A percentile compares a stretch with the other conserved stretches of the same genome.
Conservation (phyloP, 2,329 filamentous ascomycete genomes). For the Botryotinia globosa region DNA sequence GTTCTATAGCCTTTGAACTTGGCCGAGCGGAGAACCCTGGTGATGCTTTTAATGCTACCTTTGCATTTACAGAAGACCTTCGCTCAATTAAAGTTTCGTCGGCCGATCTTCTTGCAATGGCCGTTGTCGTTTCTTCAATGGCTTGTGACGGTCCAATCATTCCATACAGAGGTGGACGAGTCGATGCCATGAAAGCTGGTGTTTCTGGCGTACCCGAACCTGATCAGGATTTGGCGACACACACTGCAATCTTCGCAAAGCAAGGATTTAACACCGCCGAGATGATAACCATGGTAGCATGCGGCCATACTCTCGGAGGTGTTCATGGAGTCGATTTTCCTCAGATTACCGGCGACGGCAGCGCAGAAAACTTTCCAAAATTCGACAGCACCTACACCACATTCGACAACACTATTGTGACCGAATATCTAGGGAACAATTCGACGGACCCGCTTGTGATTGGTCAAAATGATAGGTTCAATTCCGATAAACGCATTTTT, state of each 20-base stretch:
- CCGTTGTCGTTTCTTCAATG: not conserved
- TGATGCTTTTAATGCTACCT: constrained; percentile 38
- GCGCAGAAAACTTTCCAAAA: not conserved
- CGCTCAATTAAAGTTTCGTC: constrained; percentile 14
- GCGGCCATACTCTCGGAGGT: constrained; percentile 28
- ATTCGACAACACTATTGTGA: not conserved
- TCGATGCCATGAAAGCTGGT: constrained; percentile 29
- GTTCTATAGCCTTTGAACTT: constrained; percentile 29
- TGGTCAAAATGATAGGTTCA: constrained; percentile 47
- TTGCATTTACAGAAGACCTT: not conserved
- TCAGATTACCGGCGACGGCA: not conserved
- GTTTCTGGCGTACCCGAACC: constrained; percentile 28
- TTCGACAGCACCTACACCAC: not conserved
- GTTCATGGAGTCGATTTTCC: constrained; percentile 24
- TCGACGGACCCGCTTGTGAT: constrained; percentile 35
- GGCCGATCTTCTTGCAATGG: constrained; percentile 26
- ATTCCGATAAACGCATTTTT: constrained; percentile 55
- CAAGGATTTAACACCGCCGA: constrained; percentile 30
- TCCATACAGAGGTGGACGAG: constrained; percentile 27
- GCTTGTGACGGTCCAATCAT: constrained; percentile 14
- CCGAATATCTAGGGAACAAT: not conserved
- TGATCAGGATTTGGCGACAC: constrained; percentile 21
- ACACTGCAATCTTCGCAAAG: constrained; percentile 25
- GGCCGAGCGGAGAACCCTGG: constrained; percentile 45
- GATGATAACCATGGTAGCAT: constrained; percentile 27